These are phyloP conservation scores for Phanerochaete sordida DNA, from an alignment of 768 basidiomycete genomes.

Conservation along the genomic window DNA sequence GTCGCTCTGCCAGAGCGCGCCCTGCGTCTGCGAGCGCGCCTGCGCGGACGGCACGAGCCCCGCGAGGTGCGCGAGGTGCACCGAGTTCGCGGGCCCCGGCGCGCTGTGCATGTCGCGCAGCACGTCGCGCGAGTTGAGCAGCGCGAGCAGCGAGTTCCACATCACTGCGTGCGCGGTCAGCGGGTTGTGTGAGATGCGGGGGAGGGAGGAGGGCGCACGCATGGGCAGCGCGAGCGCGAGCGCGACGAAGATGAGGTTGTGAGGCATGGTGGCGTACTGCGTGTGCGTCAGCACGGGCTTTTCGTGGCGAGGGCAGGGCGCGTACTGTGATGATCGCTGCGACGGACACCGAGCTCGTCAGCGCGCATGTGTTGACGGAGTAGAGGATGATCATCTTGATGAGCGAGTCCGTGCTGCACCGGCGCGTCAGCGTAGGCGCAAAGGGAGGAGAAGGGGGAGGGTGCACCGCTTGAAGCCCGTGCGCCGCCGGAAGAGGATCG, in stretches of 20 bases:
- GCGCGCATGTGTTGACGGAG: neutral
- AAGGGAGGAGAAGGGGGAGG: neutral
- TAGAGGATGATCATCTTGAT: neutral
- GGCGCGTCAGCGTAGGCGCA: too few species aligned
- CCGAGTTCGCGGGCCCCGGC: too few species aligned
- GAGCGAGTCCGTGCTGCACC: neutral
- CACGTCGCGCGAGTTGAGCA: neutral
- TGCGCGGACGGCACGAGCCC: too few species aligned
- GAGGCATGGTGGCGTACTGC: neutral
- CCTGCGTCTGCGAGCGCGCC: too few species aligned
- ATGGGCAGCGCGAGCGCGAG: neutral
- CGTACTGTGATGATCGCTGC: neutral
- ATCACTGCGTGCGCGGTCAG: too few species aligned
- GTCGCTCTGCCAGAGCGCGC: too few species aligned
- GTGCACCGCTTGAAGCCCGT: neutral
- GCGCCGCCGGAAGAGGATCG: neutral
- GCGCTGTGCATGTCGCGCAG: neutral
- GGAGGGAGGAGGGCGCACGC: neutral
- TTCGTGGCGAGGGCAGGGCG: neutral
- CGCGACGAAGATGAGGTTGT: neutral
- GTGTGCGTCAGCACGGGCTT: neutral
- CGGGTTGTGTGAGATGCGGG: too few species aligned
- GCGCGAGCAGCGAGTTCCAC: neutral
- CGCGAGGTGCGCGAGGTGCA: too few species aligned
- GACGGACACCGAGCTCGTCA: neutral